Evolutionary conservation across 108 stramenopile species (phyloP).

Genomic region (Chaetoceros muelleri): DNA sequence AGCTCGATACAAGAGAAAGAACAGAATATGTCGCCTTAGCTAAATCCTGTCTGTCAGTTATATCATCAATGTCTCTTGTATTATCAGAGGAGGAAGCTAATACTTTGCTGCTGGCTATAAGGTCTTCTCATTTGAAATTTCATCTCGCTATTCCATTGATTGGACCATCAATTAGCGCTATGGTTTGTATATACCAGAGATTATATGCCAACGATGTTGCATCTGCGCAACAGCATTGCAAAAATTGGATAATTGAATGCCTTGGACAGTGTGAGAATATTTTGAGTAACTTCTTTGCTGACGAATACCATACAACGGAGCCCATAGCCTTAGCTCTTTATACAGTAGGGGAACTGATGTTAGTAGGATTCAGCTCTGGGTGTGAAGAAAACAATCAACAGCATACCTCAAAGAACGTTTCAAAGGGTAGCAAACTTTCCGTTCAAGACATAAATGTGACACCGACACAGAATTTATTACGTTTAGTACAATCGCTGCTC

Average conservation of each 20-base stretch:
- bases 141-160: background rate
- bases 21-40: background rate
- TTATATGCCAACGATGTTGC: constrained; percentile 24
- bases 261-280: constrained; percentile 22
- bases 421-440: constrained; percentile 8
- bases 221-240: constrained; percentile 25
- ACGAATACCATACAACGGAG: constrained; percentile 13
- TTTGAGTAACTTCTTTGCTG: constrained; percentile 2
- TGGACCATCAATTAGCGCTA: background rate
- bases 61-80: background rate
- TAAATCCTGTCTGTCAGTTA: background rate
- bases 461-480: constrained; percentile 35
- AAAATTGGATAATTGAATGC: constrained; percentile 28
- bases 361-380: constrained; percentile 50
- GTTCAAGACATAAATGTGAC: constrained; percentile 31
- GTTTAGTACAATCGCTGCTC: constrained; percentile 47
- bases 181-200: constrained; percentile 9
- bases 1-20: background rate
- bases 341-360: constrained; percentile 50
- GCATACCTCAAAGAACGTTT: constrained; percentile 6
- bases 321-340: constrained; percentile 38
- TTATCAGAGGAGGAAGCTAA: background rate
- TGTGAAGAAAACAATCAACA: constrained; percentile 2
- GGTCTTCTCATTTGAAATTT: background rate
- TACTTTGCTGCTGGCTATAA: background rate